Conservation (phyloP, 169 alveolate species). For the Eimeria falciformis region DNA sequence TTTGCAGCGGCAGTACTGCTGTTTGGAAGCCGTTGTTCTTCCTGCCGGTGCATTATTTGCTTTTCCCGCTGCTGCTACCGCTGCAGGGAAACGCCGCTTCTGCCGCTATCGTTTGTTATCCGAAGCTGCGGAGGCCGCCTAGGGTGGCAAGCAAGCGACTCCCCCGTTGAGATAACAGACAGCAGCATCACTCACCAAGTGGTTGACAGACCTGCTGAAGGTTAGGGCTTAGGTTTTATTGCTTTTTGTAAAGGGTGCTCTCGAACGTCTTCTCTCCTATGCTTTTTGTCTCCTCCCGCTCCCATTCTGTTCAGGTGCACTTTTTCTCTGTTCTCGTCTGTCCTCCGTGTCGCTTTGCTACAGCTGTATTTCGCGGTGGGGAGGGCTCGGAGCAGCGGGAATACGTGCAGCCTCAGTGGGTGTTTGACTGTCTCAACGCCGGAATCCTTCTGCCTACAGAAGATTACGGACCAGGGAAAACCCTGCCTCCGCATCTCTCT, state of each 20-base stretch:
- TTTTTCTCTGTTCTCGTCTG: neutral
- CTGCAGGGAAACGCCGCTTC: conserved; percentile 74
- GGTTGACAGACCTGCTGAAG: conserved; percentile 79
- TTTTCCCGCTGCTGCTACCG: neutral
- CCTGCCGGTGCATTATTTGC: neutral
- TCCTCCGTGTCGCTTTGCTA: no score
- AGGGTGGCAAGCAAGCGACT: conserved; percentile 75
- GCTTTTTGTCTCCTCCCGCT: no score
- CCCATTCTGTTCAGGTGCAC: neutral
- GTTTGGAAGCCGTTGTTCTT: neutral
- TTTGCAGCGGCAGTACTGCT: no score
- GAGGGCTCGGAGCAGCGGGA: conserved; percentile 69
- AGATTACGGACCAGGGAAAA: conserved; percentile 70
- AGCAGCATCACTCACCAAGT: conserved; percentile 79
- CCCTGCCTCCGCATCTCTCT: conserved; percentile 82
- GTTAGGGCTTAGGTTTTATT: neutral
- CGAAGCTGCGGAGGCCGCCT: conserved; percentile 75
- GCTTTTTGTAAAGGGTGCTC: neutral
- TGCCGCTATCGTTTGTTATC: conserved; percentile 45
- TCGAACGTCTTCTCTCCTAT: no score
- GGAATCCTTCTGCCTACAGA: conserved; percentile 63
- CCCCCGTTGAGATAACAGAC: conserved; percentile 69
- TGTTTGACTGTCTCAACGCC: conserved; percentile 81
- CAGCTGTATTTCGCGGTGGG: conserved; percentile 36
- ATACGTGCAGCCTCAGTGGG: conserved; percentile 86